phyloP scores from a whole-genome alignment of 2,329 filamentous ascomycete genomes.

The Penicillium sp. region DNA sequence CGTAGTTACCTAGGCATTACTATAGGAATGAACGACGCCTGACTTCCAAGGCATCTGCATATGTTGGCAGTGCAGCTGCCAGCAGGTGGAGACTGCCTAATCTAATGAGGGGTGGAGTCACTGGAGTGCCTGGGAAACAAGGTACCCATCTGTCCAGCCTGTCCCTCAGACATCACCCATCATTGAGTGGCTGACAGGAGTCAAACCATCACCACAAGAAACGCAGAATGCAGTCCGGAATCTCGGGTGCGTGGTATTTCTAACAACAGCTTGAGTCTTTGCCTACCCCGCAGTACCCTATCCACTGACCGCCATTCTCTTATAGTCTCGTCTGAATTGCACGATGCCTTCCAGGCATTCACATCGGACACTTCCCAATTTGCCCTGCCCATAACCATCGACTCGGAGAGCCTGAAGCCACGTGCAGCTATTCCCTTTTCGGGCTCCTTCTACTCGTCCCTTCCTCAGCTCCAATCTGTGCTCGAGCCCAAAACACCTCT shows the following conservation, averaged over 20 bases:
- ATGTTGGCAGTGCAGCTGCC: too few species aligned
- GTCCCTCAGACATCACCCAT: background rate
- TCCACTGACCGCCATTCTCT: slow-evolving; percentile 6
- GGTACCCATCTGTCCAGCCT: background rate
- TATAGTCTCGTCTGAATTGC: slow-evolving; percentile 44
- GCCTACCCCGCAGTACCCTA: slow-evolving; percentile 9
- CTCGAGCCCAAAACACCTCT: slow-evolving; percentile 54
- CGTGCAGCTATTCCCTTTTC: slow-evolving; percentile 37
- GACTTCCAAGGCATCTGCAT: background rate
- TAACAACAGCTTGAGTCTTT: background rate
- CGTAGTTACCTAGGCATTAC: too few species aligned
- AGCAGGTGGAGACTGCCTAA: background rate
- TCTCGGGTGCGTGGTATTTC: slow-evolving; percentile 34
- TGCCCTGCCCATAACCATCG: slow-evolving; percentile 46
- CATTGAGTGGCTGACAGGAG: too few species aligned
- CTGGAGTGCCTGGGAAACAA: background rate
- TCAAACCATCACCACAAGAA: background rate
- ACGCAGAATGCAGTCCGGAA: slow-evolving; percentile 47
- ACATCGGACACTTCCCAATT: slow-evolving; percentile 38
- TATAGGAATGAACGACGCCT: background rate
- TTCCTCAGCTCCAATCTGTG: slow-evolving; percentile 47
- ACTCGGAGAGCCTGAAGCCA: slow-evolving; percentile 41
- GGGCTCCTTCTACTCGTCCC: slow-evolving; percentile 49
- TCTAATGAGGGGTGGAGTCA: background rate
- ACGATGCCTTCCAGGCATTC: slow-evolving; percentile 44